Evolutionary conservation across 495 filamentous ascomycete genomes (phyloP).

Genomic region (Friedmanniomyces simplex): DNA sequence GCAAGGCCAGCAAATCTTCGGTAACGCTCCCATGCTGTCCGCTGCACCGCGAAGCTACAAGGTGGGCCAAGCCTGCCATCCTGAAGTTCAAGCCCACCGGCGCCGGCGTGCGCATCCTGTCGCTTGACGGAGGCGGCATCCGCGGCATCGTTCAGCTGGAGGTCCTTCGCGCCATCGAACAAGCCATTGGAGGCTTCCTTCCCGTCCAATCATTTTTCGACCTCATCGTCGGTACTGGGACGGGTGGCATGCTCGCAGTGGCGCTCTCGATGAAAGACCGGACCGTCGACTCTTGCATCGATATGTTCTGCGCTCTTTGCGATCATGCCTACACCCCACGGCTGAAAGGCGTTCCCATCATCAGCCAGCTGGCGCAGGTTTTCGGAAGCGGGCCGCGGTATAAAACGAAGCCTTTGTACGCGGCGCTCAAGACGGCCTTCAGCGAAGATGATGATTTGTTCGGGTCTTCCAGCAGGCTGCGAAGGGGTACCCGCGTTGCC

Average conservation of each 20-base stretch:
- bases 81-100: conserved; percentile 16
- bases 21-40: conserved; percentile 15
- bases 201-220: conserved; percentile 26
- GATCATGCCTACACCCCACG: conserved; percentile 37
- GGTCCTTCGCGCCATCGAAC: conserved; percentile 20
- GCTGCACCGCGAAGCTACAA: conserved; percentile 11
- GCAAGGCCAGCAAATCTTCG: conserved; percentile 15
- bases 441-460: conserved; percentile 16
- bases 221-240: conserved; percentile 31
- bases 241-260: conserved; percentile 48
- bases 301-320: conserved; percentile 36
- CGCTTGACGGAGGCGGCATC: conserved; percentile 42
- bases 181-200: conserved; percentile 13
- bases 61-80: conserved; percentile 10
- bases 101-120: conserved; percentile 38
- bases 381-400: conserved; percentile 33
- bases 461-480: conserved; percentile 15
- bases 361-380: conserved; percentile 29
- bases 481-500: conserved; percentile 29
- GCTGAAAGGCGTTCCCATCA: conserved; percentile 28
- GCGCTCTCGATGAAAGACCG: conserved; percentile 42
- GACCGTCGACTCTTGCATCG: conserved; percentile 34
- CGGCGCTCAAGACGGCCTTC: conserved; percentile 19
- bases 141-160: conserved; percentile 25
- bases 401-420: conserved; percentile 19